Evolutionary conservation across 2,329 filamentous ascomycete species (phyloP), one percentile per base, ranked within the genome.

Genomic region (Elsinoe necatrix): DNA sequence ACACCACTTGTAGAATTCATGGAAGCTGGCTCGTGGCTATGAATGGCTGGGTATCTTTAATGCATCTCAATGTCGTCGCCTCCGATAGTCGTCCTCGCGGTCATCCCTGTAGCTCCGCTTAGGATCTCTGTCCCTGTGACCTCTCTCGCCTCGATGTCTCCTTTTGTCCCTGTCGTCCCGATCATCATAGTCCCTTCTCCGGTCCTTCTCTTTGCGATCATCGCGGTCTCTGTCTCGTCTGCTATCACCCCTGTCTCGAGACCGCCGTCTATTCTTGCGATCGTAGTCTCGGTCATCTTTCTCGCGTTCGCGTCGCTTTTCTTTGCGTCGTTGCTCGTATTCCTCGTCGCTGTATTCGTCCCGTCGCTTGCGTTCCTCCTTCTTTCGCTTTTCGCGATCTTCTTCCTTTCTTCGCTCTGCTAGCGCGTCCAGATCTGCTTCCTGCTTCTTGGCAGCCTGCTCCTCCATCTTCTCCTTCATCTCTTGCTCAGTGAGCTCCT

Each of bases 401-500:
- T 56, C 56, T 18, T 47, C 56, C 31, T 29, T 54, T 31, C 37
- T 27, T 37, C 41, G 51, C 25, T 31, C 25, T 18, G 23, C 50
- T 2, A 57, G 5, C 25, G n/a, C 16, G 31, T 48, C 42, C 42
- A 54, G 5, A 20, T 52, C 12, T 34, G n/a, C 20, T 41, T 59
- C 55, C 51, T 55, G 9, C 52, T 56, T 14, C 41, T 55, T 51
- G 34, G 55, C 43, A 20, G 57, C 54, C 18, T 57, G 52, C 23
- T 45, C 34, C n/a, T 56, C 54, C 39, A 59, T 37, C 29, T 54
- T 58, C n/a, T 43, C 34, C 62, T 80, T 75, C 14, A 84, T 68
- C 63, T 85, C 82, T 57, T 83, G 80, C 67, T 85, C 81, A 0
- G 80, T 83, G 35, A 84, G 73, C 54, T 77, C 72, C 69, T 84